Conservation (phyloP, 73 alveolate species). For the Breviolum minutum region DNA sequence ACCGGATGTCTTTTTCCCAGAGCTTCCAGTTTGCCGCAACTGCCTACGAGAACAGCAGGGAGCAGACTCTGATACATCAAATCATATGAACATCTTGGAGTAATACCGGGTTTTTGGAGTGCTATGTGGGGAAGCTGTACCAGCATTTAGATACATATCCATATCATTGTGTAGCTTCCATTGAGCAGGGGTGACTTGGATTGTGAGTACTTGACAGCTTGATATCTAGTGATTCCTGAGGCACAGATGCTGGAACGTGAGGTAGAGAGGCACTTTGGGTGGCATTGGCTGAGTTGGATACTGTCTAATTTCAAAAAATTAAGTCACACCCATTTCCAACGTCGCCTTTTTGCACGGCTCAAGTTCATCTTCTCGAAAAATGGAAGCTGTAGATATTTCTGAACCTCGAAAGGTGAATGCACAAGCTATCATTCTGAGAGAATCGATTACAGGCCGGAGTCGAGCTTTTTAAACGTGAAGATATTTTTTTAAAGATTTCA, state of each 20-base stretch:
- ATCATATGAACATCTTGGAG: too few species aligned
- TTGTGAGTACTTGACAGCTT: too few species aligned
- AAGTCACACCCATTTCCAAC: not conserved
- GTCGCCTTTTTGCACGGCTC: not conserved
- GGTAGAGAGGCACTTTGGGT: conserved; percentile 9
- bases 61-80: too few species aligned
- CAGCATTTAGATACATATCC: too few species aligned
- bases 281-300: not conserved
- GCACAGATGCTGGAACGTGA: conserved; percentile 65
- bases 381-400: not conserved
- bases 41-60: too few species aligned
- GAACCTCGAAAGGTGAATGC: conserved; percentile 78
- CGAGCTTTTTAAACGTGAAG: not conserved
- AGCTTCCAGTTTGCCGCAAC: too few species aligned
- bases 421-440: conserved; percentile 53
- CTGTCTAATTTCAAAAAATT: not conserved
- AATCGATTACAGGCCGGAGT: not conserved
- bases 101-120: too few species aligned
- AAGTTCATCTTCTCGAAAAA: not conserved
- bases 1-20: too few species aligned
- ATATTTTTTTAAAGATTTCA: not conserved
- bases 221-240: not conserved
- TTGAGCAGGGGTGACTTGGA: too few species aligned
- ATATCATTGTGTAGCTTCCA: too few species aligned
- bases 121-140: too few species aligned